phyloP scores from a whole-genome alignment of 2,329 filamentous ascomycete species.

The Ascochyta koolunga region DNA sequence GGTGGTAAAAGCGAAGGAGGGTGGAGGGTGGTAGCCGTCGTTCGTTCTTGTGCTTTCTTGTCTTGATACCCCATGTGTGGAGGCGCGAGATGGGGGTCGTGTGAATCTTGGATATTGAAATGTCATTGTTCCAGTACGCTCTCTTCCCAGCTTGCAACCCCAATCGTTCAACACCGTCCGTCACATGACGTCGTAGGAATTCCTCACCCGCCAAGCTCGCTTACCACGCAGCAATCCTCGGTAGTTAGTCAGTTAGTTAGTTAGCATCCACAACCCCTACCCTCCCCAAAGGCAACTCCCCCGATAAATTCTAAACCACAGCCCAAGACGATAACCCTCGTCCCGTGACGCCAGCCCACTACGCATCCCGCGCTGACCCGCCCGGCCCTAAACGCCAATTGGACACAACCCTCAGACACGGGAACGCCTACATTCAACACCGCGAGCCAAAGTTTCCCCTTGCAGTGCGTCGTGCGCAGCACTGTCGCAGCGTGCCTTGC shows the following conservation, averaged over 20 bases:
- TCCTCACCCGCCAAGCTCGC: constrained; percentile 6
- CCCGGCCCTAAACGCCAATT: not conserved
- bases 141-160: too few species aligned
- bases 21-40: not conserved
- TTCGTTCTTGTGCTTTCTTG: constrained; percentile 7
- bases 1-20: not conserved
- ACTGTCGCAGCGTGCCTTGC: too few species aligned
- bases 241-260: too few species aligned
- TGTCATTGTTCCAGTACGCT: constrained; percentile 4
- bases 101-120: constrained; percentile 10
- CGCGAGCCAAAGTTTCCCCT: not conserved
- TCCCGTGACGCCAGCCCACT: not conserved
- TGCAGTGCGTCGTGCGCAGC: not conserved
- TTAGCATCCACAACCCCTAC: too few species aligned
- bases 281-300: too few species aligned
- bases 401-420: constrained; percentile 5
- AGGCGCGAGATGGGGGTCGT: constrained; percentile 10
- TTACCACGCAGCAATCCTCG: not conserved
- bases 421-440: constrained; percentile 10
- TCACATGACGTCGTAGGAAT: not conserved
- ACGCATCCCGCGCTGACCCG: not conserved
- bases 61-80: constrained; percentile 18
- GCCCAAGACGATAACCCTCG: too few species aligned
- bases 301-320: too few species aligned
- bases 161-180: not conserved